Evolutionary conservation across 2,329 filamentous ascomycete genomes (phyloP).

Genomic region (Proliferodiscus dingleyae): DNA sequence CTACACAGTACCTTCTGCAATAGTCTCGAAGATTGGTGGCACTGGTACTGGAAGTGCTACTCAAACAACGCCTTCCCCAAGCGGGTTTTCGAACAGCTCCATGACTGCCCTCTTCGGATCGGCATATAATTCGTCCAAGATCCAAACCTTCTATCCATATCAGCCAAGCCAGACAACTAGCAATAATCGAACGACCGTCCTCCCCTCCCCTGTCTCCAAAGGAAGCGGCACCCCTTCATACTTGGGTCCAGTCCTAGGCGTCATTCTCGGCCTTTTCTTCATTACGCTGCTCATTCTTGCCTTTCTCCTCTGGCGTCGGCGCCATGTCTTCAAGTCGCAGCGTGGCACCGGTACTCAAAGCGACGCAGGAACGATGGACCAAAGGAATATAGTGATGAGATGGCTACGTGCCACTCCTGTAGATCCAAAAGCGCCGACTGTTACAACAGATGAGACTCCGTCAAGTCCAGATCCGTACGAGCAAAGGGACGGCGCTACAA

Average conservation of each 20-base stretch:
- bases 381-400: slow-evolving; percentile 20
- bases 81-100: slow-evolving; percentile 46
- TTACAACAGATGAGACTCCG: slow-evolving; percentile 27
- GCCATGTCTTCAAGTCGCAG: slow-evolving; percentile 25
- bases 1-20: slow-evolving; percentile 62
- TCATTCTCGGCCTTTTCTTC: slow-evolving; percentile 54
- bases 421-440: slow-evolving; percentile 26
- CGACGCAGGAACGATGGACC: slow-evolving; percentile 25
- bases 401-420: slow-evolving; percentile 25
- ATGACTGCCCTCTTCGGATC: slow-evolving; percentile 51
- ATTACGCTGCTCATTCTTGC: slow-evolving; percentile 47
- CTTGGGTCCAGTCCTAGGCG: slow-evolving; percentile 57
- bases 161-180: slow-evolving; percentile 14
- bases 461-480: slow-evolving; percentile 14
- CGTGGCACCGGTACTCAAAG: slow-evolving; percentile 15
- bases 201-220: slow-evolving; percentile 7
- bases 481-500: slow-evolving; percentile 7
- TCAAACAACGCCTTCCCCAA: slow-evolving; percentile 55
- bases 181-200: slow-evolving; percentile 6
- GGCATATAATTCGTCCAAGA: slow-evolving; percentile 51
- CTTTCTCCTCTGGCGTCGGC: slow-evolving; percentile 48
- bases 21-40: slow-evolving; percentile 59
- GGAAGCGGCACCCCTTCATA: slow-evolving; percentile 43
- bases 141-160: slow-evolving; percentile 60
- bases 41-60: slow-evolving; percentile 57